Conservation (phyloP, 1,139 yeast species). For the Wickerhamomyces sp. region DNA sequence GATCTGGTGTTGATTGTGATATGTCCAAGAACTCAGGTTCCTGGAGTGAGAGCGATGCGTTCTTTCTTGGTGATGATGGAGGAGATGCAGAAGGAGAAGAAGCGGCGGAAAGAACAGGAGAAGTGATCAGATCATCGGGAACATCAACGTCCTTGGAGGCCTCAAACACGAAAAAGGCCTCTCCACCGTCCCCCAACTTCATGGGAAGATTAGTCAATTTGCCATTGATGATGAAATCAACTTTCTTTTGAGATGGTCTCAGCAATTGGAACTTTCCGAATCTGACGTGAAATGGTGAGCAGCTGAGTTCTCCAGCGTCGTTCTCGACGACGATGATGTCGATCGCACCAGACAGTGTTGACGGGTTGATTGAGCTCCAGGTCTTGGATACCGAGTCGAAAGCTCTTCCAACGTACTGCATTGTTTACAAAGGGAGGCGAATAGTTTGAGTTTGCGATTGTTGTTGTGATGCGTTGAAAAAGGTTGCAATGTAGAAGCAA, state of each 20-base stretch:
- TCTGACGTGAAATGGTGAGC: conserved; percentile 95
- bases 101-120: conserved; percentile 85
- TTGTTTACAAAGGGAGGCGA: too few relatives aligned
- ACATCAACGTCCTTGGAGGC: conserved; percentile 57
- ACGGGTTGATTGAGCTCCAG: conserved; percentile 95
- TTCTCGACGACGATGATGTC: conserved; percentile 97
- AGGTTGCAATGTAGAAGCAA: too few relatives aligned
- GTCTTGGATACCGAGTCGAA: conserved; percentile 93
- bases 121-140: conserved; percentile 76
- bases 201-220: conserved; percentile 78
- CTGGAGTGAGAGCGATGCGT: conserved; percentile 25
- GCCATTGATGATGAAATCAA: conserved; percentile 83
- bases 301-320: conserved; percentile 73
- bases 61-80: conserved; percentile 23
- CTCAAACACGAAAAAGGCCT: conserved; percentile 94
- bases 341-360: conserved; percentile 94
- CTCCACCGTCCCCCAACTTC: conserved; percentile 98
- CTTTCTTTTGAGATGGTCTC: conserved; percentile 95
- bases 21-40: conserved; percentile 57
- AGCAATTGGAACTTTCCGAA: conserved; percentile 91
- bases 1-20: conserved; percentile 19
- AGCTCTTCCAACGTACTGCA: conserved; percentile 97
- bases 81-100: conserved; percentile 62
- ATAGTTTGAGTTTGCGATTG: too few relatives aligned
- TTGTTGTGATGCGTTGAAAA: too few relatives aligned